Percentiles rank a stretch among this genome's conserved stretches.
Evolutionary conservation across 352 stramenopile species (phyloP).

Genomic region (Globisporangium recalcitrans): DNA sequence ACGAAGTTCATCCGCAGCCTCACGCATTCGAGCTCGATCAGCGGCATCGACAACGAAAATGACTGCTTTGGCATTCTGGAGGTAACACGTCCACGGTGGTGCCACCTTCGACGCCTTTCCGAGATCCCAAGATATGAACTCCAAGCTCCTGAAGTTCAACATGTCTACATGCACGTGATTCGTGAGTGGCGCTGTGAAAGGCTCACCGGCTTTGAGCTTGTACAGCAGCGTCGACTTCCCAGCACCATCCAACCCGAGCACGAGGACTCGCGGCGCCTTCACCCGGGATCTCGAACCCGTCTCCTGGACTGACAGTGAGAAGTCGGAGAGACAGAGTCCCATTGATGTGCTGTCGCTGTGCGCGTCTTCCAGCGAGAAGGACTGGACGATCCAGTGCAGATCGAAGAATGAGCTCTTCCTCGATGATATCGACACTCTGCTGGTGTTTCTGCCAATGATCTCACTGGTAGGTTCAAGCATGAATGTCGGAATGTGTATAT

Average conservation of each 20-base stretch:
- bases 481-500: too few relatives aligned
- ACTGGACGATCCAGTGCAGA: too few relatives aligned
- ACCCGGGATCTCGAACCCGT: not conserved
- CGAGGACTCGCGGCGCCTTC: not conserved
- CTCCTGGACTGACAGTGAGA: not conserved
- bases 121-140: conserved; percentile 59
- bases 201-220: not conserved
- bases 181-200: not conserved
- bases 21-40: conserved; percentile 46
- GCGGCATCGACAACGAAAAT: conserved; percentile 83
- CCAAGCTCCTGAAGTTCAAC: not conserved
- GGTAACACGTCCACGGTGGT: conserved; percentile 70
- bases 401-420: too few relatives aligned
- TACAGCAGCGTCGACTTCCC: not conserved
- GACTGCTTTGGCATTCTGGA: conserved; percentile 34
- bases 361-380: too few relatives aligned
- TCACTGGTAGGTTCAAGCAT: too few relatives aligned
- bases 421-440: too few relatives aligned
- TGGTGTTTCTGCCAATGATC: too few relatives aligned
- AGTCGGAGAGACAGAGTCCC: not conserved
- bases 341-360: too few relatives aligned
- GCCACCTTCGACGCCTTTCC: conserved; percentile 32
- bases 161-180: not conserved
- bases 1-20: conserved; percentile 38
- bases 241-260: not conserved